Conservation (phyloP, 1,284 basidiomycete genomes). For the Ganoderma meredithae region DNA sequence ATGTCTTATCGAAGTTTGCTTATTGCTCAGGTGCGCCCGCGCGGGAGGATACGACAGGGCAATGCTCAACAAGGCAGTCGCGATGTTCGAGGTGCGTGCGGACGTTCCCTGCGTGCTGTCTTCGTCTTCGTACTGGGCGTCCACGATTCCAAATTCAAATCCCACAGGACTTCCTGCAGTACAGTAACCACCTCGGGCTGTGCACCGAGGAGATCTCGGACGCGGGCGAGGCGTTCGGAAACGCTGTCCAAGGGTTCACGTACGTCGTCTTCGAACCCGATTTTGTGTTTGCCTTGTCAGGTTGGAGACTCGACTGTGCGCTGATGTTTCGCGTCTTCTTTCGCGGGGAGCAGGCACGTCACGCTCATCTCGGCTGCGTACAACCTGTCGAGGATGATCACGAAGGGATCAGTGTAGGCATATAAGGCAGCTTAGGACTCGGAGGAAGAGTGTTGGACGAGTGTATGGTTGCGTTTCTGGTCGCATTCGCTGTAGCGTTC, state of each 20-base stretch:
- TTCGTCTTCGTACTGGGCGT: not conserved
- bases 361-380: slow-evolving; percentile 85
- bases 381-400: slow-evolving; percentile 72
- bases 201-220: slow-evolving; percentile 87
- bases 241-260: slow-evolving; percentile 90
- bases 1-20: not conserved
- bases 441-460: no score
- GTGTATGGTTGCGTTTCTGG: no score
- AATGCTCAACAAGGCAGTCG: slow-evolving; percentile 74
- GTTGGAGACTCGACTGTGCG: not conserved
- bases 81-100: slow-evolving; percentile 83
- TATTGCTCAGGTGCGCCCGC: no score
- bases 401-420: slow-evolving; percentile 14
- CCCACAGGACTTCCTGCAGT: slow-evolving; percentile 74
- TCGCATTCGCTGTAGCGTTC: no score
- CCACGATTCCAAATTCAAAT: no score
- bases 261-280: slow-evolving; percentile 46
- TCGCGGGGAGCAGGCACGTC: slow-evolving; percentile 62
- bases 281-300: not conserved
- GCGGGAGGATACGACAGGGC: slow-evolving; percentile 73
- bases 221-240: slow-evolving; percentile 83
- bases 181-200: slow-evolving; percentile 86
- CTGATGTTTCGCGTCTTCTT: slow-evolving; percentile 5
- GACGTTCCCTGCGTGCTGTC: not conserved
- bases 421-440: not conserved